phyloP scores from a whole-genome alignment of 2,329 filamentous ascomycete species.

The Chaetoscypha palmicola region DNA sequence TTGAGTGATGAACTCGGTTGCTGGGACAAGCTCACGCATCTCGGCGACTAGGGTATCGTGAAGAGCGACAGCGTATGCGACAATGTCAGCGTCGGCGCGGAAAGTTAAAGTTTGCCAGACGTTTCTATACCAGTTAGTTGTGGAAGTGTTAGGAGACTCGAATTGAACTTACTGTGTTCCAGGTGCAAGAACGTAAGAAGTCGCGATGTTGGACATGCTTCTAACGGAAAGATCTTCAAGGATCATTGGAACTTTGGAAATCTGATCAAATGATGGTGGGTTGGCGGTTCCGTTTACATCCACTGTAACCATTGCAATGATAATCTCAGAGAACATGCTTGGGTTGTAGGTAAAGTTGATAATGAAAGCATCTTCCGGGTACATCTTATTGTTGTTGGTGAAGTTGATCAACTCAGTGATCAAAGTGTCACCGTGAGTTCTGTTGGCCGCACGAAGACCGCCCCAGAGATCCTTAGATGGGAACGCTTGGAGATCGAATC shows the following conservation, averaged over 20 bases:
- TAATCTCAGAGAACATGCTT: constrained; percentile 21
- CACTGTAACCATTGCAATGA: constrained; percentile 44
- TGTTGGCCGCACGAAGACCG: constrained; percentile 7
- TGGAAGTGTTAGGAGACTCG: neutral
- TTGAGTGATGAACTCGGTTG: constrained; percentile 18
- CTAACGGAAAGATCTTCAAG: neutral
- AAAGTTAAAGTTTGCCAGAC: constrained; percentile 1
- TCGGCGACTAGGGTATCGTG: neutral
- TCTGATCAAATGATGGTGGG: constrained; percentile 13
- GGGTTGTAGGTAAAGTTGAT: constrained; percentile 16
- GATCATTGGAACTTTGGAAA: neutral
- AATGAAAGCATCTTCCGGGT: constrained; percentile 13
- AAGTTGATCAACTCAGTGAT: constrained; percentile 14
- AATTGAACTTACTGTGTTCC: neutral
- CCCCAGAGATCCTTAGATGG: constrained; percentile 1
- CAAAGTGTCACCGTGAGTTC: constrained; percentile 7
- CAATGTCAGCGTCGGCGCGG: constrained; percentile 1
- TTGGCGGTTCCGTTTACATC: constrained; percentile 54
- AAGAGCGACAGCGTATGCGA: neutral
- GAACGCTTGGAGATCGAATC: constrained; percentile 12
- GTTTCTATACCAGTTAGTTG: neutral
- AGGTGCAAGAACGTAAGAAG: neutral
- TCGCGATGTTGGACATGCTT: neutral
- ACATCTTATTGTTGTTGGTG: constrained; percentile 13
- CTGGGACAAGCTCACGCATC: neutral